These are phyloP conservation scores for Pichia insulana DNA, from an alignment of 805 yeast genomes.

Conservation along the genomic window DNA sequence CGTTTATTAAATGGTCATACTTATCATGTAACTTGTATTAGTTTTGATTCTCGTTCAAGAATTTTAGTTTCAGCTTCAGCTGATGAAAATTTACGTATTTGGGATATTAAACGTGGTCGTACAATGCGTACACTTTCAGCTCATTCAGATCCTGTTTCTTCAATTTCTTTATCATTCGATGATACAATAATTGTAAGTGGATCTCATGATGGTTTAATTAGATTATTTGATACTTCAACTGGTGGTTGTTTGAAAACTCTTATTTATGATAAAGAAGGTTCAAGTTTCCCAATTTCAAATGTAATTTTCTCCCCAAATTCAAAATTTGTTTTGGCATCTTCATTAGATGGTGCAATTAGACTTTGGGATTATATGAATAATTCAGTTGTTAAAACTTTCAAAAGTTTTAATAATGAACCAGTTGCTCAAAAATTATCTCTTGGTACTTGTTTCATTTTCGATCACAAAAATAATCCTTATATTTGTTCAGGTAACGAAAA, in stretches of 20 bases:
- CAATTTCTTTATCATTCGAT: conserved; percentile 66
- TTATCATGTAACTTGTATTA: conserved; percentile 67
- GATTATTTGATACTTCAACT: conserved; percentile 78
- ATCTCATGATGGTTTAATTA: conserved; percentile 81
- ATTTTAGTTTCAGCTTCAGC: conserved; percentile 73
- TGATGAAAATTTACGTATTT: conserved; percentile 83
- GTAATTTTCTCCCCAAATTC: conserved; percentile 77
- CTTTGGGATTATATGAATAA: conserved; percentile 85
- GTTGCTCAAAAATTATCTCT: conserved; percentile 47
- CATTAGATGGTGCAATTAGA: conserved; percentile 70
- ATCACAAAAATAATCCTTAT: conserved; percentile 27
- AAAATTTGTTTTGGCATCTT: conserved; percentile 63
- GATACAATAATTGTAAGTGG: conserved; percentile 80
- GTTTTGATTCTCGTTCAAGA: conserved; percentile 68
- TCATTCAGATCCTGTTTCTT: conserved; percentile 82
- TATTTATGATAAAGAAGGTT: conserved; percentile 66
- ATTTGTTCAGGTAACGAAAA: conserved; percentile 56
- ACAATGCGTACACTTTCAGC: conserved; percentile 78
- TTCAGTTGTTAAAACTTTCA: conserved; percentile 62
- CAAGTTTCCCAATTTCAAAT: conserved; percentile 68
- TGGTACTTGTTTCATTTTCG: conserved; percentile 40
- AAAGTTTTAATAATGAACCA: conserved; percentile 19
- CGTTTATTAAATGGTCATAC: conserved; percentile 67
- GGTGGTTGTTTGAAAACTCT: conserved; percentile 91
- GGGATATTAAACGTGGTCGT: conserved; percentile 74